Percentiles rank a stretch among this genome's conserved stretches.
These are phyloP conservation scores for Fusarium penzigii DNA, from an alignment of 2,329 filamentous ascomycete species.

Conservation along the genomic window DNA sequence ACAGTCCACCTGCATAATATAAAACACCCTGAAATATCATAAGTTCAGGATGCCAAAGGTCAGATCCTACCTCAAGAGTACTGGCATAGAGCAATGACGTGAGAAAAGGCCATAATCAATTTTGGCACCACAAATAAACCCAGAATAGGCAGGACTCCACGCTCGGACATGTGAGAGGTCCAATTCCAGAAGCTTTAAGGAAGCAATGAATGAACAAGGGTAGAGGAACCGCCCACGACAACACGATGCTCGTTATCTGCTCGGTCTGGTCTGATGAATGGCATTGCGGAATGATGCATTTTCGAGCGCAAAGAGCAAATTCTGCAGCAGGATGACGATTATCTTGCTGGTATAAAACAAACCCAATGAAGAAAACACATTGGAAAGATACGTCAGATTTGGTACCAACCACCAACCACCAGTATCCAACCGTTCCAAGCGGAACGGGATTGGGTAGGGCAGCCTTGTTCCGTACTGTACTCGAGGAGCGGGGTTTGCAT, in stretches of 20 bases:
- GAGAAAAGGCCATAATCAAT: no score
- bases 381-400: background rate
- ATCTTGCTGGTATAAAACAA: background rate
- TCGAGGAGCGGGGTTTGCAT: background rate
- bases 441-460: slow-evolving; percentile 5
- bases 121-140: no score
- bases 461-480: no score
- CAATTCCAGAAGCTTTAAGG: background rate
- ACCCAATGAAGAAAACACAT: background rate
- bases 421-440: slow-evolving; percentile 8
- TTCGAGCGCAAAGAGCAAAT: background rate
- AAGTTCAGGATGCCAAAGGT: no score
- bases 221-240: background rate
- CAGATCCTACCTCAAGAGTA: no score
- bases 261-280: no score
- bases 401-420: slow-evolving; percentile 10
- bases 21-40: no score
- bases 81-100: no score
- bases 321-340: background rate
- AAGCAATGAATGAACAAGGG: background rate
- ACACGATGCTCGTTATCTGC: background rate
- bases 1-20: no score
- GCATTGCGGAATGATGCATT: background rate
- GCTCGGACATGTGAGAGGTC: no score
- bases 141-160: no score